A percentile compares a stretch with the other conserved stretches of the same genome.
Conservation (phyloP, 257 asterid species). For the Jacaranda copaia region DNA sequence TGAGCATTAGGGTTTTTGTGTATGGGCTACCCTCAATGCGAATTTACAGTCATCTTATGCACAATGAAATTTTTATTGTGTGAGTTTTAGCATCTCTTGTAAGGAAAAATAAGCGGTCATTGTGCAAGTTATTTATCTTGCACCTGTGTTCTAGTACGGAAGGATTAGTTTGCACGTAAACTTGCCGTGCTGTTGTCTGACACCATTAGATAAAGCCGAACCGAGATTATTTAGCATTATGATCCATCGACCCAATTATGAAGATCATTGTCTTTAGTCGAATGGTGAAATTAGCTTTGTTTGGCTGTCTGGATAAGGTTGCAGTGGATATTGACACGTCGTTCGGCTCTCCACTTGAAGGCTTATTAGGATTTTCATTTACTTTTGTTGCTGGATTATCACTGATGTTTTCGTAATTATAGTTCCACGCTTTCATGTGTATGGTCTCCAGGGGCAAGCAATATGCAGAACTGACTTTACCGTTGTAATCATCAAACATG, state of each 20-base stretch:
- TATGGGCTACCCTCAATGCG: not conserved
- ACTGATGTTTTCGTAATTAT: not conserved
- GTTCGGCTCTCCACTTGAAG: not conserved
- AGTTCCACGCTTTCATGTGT: not conserved
- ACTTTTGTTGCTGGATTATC: too few relatives aligned
- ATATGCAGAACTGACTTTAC: not conserved
- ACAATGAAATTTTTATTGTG: not conserved
- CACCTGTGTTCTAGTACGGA: not conserved
- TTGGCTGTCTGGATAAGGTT: not conserved
- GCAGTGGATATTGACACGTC: not conserved
- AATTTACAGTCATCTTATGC: not conserved
- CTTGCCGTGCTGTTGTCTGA: not conserved
- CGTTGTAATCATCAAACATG: not conserved
- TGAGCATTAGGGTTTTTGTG: constrained; percentile 8
- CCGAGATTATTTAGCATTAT: not conserved
- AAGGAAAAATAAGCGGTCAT: constrained; percentile 7
- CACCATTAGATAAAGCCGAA: constrained; percentile 12
- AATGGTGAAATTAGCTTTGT: not conserved
- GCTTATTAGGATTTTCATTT: too few relatives aligned
- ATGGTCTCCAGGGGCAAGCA: not conserved
- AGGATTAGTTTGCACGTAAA: constrained; percentile 11
- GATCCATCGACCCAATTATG: not conserved
- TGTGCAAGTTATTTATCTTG: not conserved
- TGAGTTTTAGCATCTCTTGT: not conserved
- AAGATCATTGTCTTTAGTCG: not conserved